Conservation (phyloP, 495 filamentous ascomycete species). For the Penicillium subrubescens region DNA sequence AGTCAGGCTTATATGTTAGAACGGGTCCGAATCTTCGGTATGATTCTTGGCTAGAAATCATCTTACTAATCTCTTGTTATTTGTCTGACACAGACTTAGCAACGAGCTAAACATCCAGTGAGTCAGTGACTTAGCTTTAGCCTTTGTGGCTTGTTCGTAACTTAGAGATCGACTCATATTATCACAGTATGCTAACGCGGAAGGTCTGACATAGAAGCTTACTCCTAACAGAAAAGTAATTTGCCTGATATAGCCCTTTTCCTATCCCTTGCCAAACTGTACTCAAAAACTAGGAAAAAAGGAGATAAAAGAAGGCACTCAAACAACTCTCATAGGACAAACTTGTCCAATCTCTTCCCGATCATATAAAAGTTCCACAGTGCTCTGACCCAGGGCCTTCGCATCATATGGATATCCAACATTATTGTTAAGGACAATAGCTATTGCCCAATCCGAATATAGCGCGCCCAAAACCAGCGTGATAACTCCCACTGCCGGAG, state of each 20-base stretch:
- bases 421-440: too few species aligned
- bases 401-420: background rate
- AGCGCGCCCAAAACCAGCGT: too few species aligned
- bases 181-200: background rate
- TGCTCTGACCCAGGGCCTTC: background rate
- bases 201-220: background rate
- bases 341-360: background rate
- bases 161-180: background rate
- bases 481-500: too few species aligned
- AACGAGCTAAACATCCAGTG: background rate
- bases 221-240: background rate
- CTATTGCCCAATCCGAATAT: background rate
- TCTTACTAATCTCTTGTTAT: background rate
- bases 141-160: background rate
- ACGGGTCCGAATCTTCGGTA: conserved; percentile 27
- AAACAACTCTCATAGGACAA: background rate
- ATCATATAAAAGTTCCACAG: background rate
- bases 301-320: background rate
- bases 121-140: background rate
- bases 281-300: background rate
- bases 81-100: background rate
- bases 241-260: background rate
- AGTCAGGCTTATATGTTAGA: conserved; percentile 17
- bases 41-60: background rate
- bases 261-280: background rate